Percentiles rank a stretch among this genome's conserved stretches.
phyloP scores from a whole-genome alignment of 2,329 filamentous ascomycete species.

The Xylariaceae sp. region DNA sequence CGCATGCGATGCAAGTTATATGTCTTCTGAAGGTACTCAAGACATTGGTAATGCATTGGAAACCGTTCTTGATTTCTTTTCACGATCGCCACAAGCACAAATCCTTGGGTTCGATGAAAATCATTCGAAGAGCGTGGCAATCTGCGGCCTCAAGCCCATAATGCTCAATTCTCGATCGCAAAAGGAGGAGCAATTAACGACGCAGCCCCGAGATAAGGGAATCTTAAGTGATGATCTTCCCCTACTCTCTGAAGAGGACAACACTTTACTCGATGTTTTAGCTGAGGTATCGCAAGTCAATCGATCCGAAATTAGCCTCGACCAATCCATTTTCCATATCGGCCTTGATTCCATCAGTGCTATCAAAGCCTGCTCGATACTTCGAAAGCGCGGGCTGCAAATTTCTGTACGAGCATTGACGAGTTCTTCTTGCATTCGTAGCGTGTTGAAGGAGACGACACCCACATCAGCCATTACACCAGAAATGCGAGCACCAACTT shows the following conservation, averaged over 20 bases:
- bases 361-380: constrained; percentile 72
- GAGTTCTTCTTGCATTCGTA: constrained; percentile 56
- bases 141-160: constrained; percentile 61
- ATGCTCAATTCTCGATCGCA: constrained; percentile 9
- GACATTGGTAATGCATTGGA: constrained; percentile 59
- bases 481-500: too few species aligned
- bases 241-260: not conserved
- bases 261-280: constrained; percentile 44
- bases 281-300: constrained; percentile 59
- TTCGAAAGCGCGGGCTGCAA: constrained; percentile 59
- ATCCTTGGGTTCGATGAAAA: constrained; percentile 50
- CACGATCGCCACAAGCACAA: constrained; percentile 44
- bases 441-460: not conserved
- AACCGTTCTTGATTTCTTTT: constrained; percentile 51
- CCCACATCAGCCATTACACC: not conserved
- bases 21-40: constrained; percentile 43
- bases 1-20: constrained; percentile 59
- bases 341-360: constrained; percentile 90
- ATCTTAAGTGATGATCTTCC: too few species aligned
- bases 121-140: constrained; percentile 43
- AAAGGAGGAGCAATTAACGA: not conserved
- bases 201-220: too few species aligned
- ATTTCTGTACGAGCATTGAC: constrained; percentile 70
- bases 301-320: constrained; percentile 52
- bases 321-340: constrained; percentile 72